A percentile compares a stretch with the other conserved stretches of the same genome.
phyloP scores from a whole-genome alignment of 2,329 filamentous ascomycete genomes.

The Ilyonectria destructans region DNA sequence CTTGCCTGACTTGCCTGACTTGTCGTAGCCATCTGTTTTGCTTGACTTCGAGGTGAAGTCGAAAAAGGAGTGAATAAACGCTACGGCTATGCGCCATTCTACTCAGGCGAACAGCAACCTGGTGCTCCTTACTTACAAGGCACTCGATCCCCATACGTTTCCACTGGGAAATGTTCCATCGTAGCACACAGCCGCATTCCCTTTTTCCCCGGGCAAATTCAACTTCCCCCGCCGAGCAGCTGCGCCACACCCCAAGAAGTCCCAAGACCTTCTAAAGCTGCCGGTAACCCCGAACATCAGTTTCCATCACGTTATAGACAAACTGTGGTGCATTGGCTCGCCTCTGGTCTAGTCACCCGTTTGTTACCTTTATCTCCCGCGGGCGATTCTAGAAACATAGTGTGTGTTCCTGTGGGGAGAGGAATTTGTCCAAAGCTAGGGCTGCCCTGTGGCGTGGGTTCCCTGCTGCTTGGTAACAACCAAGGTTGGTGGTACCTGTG shows the following conservation, averaged over 20 bases:
- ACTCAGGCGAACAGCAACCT: background rate
- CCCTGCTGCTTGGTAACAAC: constrained; percentile 6
- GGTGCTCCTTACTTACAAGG: background rate
- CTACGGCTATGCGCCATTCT: background rate
- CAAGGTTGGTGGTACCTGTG: constrained; percentile 11
- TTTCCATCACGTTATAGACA: constrained; percentile 13
- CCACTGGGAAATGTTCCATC: background rate
- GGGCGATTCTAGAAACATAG: constrained; percentile 5
- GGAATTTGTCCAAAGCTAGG: constrained; percentile 13
- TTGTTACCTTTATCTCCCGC: background rate
- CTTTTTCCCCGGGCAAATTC: background rate
- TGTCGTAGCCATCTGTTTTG: background rate
- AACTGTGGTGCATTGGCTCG: constrained; percentile 1
- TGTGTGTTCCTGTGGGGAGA: background rate
- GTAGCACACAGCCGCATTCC: constrained; percentile 4
- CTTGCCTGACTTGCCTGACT: too few species aligned
- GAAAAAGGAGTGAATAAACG: background rate
- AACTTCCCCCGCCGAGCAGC: constrained; percentile 8
- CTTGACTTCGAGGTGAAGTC: background rate
- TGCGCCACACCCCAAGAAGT: constrained; percentile 25
- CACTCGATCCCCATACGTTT: background rate
- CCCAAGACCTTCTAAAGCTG: constrained; percentile 20
- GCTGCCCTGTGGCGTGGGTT: constrained; percentile 11
- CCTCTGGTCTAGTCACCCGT: constrained; percentile 8
- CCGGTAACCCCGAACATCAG: constrained; percentile 40